Base-by-base conservation (phyloP, 148 eudicot species). In the Bassia scoparia region DNA sequence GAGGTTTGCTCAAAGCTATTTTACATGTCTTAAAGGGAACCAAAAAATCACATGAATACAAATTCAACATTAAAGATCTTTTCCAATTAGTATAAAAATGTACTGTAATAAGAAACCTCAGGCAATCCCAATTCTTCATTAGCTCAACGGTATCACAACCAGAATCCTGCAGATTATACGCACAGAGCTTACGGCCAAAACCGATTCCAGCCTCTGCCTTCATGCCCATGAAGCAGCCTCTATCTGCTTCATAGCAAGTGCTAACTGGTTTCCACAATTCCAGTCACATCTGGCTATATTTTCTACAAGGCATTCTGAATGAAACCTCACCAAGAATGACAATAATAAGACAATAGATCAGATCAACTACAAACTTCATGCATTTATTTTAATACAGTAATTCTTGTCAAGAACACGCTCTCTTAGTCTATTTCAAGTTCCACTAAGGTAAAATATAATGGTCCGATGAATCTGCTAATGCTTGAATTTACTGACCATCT, bases 321-420 rank as follows among this genome's bases (percentile, higher is more conserved):
- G 86, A 67, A 93, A 96, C 80, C 98, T 82, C 64, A 93, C 98
- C 12, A 93, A 88, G 69, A 93, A n/a, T n/a, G n/a, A n/a, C n/a
- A n/a, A n/a, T n/a, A n/a, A n/a, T n/a, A n/a, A n/a, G n/a, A n/a
- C n/a, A n/a, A n/a, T n/a, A n/a, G n/a, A n/a, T n/a, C n/a, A n/a
- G n/a, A n/a, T n/a, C n/a, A n/a, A n/a, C n/a, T n/a, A n/a, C n/a
- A n/a, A n/a, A n/a, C n/a, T n/a, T n/a, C n/a, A n/a, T n/a, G n/a
- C n/a, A n/a, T n/a, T n/a, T n/a, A n/a, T n/a, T n/a, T n/a, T n/a
- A n/a, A n/a, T n/a, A n/a, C n/a, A n/a, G n/a, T n/a, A n/a, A n/a
- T n/a, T n/a, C n/a, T n/a, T n/a, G n/a, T n/a, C n/a, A n/a, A n/a
- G n/a, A n/a, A n/a, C n/a, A n/a, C n/a, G n/a, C n/a, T n/a, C n/a